Conservation (phyloP, 2,329 filamentous ascomycete species). For the Sordariomycetes sp. region DNA sequence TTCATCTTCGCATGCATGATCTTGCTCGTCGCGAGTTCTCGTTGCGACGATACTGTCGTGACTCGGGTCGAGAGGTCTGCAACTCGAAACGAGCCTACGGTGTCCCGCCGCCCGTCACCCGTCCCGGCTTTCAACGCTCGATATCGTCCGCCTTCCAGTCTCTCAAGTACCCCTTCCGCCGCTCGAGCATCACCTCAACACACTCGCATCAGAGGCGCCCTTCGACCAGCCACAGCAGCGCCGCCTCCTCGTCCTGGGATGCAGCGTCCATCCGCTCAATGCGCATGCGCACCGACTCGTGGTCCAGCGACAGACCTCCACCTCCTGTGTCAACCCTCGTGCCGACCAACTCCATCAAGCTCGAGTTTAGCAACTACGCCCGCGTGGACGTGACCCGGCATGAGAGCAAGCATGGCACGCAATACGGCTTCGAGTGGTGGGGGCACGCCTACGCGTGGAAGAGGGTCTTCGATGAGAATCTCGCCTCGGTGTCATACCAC, state of each 20-base stretch:
- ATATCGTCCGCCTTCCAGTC: slow-evolving; percentile 40
- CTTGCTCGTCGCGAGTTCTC: slow-evolving; percentile 81
- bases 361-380: slow-evolving; percentile 97
- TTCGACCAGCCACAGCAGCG: slow-evolving; percentile 3
- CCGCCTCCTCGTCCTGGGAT: slow-evolving; percentile 4
- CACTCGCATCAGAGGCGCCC: slow-evolving; percentile 5
- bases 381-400: slow-evolving; percentile 72
- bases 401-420: slow-evolving; percentile 49
- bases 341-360: slow-evolving; percentile 70
- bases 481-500: slow-evolving; percentile 65
- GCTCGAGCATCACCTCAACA: slow-evolving; percentile 6
- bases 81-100: slow-evolving; percentile 61
- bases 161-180: slow-evolving; percentile 24
- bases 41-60: slow-evolving; percentile 80
- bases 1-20: slow-evolving; percentile 93
- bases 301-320: slow-evolving; percentile 13
- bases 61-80: slow-evolving; percentile 89
- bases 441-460: slow-evolving; percentile 79
- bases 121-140: slow-evolving; percentile 33
- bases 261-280: slow-evolving; percentile 6
- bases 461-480: slow-evolving; percentile 62
- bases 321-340: slow-evolving; percentile 25
- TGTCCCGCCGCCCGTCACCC: slow-evolving; percentile 10
- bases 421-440: slow-evolving; percentile 94
- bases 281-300: slow-evolving; percentile 6